A percentile compares a stretch with the other conserved stretches of the same genome.
These are phyloP conservation scores for Aureobasidium sp. DNA, from an alignment of 2,329 filamentous ascomycete species.

Conservation along the genomic window DNA sequence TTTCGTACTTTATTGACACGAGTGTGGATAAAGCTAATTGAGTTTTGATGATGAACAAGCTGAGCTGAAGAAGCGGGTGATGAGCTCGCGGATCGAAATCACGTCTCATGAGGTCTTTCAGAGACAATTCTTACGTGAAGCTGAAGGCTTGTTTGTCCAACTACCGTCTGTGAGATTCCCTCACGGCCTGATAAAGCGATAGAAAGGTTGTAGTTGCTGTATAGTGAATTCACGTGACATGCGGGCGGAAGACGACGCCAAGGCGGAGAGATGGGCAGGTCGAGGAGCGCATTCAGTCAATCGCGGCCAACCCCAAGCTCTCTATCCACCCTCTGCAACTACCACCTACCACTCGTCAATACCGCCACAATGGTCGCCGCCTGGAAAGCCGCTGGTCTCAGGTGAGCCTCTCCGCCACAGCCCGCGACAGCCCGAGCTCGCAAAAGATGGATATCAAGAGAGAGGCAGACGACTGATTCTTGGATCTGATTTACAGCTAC, in stretches of 20 bases:
- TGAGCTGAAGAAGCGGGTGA: background rate
- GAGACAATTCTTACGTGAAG: background rate
- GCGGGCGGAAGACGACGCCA: slow-evolving; percentile 7
- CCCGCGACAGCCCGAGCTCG: background rate
- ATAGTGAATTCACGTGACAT: slow-evolving; percentile 10
- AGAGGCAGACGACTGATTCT: slow-evolving; percentile 4
- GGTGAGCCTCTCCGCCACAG: slow-evolving; percentile 52
- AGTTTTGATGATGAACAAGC: background rate
- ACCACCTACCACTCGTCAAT: slow-evolving; percentile 20
- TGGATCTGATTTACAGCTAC: slow-evolving; percentile 59
- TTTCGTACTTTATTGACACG: slow-evolving; percentile 1
- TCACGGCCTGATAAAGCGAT: too few relatives aligned
- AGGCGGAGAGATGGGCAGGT: background rate
- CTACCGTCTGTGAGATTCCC: background rate
- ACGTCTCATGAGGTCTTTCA: background rate
- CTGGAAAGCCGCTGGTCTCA: slow-evolving; percentile 97
- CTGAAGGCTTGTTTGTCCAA: background rate
- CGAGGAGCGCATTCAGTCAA: background rate
- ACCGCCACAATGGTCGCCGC: slow-evolving; percentile 81
- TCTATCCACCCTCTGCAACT: slow-evolving; percentile 11
- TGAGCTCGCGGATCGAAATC: background rate
- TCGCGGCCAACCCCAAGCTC: background rate
- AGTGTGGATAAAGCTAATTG: slow-evolving; percentile 4
- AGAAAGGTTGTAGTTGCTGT: background rate
- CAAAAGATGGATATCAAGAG: background rate